These are phyloP conservation scores for Fusarium nodosum DNA, from an alignment of 2,329 filamentous ascomycete species.

Conservation along the genomic window DNA sequence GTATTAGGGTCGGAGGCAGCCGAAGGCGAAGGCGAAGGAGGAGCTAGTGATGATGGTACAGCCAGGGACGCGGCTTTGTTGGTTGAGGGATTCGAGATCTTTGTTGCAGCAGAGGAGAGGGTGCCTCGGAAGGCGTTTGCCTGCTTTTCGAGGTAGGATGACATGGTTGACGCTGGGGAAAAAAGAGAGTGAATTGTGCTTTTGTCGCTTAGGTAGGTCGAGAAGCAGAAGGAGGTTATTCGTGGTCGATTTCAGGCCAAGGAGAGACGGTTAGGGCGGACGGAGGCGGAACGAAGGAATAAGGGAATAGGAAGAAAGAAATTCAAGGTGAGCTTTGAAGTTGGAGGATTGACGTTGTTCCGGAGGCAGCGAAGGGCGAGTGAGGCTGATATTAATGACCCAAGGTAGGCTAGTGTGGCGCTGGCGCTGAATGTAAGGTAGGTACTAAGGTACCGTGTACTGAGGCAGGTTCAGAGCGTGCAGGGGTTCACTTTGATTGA, in stretches of 20 bases:
- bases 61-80: conserved; percentile 53
- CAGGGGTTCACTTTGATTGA: background rate
- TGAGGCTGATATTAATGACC: conserved; percentile 42
- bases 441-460: too few species aligned
- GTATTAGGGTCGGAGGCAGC: conserved; percentile 72
- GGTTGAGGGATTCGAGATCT: conserved; percentile 66
- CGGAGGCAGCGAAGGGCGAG: conserved; percentile 19
- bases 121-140: conserved; percentile 72
- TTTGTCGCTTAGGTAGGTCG: conserved; percentile 1
- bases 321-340: conserved; percentile 34
- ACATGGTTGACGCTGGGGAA: conserved; percentile 63
- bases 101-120: conserved; percentile 73
- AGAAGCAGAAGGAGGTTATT: conserved; percentile 7
- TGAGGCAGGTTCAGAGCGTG: background rate
- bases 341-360: conserved; percentile 44
- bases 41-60: conserved; percentile 59
- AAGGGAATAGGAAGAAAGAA: conserved; percentile 22
- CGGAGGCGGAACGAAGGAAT: conserved; percentile 29
- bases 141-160: conserved; percentile 74
- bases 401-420: conserved; percentile 36
- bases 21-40: conserved; percentile 73
- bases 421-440: conserved; percentile 21
- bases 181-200: conserved; percentile 13
- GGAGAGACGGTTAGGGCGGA: conserved; percentile 23
- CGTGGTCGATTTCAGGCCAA: conserved; percentile 15